These are phyloP conservation scores for Vanrija pseudolonga DNA, from an alignment of 1,284 basidiomycete species.

Conservation along the genomic window DNA sequence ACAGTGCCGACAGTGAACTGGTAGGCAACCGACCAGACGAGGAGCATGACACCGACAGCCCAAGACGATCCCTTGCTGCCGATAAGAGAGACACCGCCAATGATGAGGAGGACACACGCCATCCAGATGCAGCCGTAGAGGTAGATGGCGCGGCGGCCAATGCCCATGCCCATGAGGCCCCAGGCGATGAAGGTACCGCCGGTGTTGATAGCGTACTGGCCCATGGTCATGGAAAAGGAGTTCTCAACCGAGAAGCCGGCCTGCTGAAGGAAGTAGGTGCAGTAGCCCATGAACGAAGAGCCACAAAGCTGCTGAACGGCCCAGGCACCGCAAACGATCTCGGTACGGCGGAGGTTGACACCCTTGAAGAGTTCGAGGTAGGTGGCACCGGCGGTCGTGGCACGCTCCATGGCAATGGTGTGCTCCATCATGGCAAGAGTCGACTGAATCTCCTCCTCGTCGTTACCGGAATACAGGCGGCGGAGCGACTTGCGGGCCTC, in stretches of 20 bases:
- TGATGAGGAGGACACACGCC: slow-evolving; percentile 46
- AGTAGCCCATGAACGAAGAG: slow-evolving; percentile 11
- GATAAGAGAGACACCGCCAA: slow-evolving; percentile 45
- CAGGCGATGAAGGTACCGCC: slow-evolving; percentile 41
- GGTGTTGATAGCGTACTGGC: slow-evolving; percentile 38
- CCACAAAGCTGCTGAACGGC: not conserved
- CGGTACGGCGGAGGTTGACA: slow-evolving; percentile 18
- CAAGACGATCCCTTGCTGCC: not conserved
- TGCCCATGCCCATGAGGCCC: slow-evolving; percentile 32
- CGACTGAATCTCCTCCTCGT: slow-evolving; percentile 17
- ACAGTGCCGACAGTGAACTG: slow-evolving; percentile 18
- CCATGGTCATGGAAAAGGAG: no score
- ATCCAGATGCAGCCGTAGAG: slow-evolving; percentile 38
- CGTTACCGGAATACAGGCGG: slow-evolving; percentile 14
- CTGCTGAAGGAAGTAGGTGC: slow-evolving; percentile 28
- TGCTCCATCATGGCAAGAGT: slow-evolving; percentile 30
- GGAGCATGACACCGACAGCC: slow-evolving; percentile 1
- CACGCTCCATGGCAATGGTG: slow-evolving; percentile 27
- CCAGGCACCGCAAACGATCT: slow-evolving; percentile 5
- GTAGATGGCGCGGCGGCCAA: slow-evolving; percentile 45
- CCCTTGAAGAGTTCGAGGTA: slow-evolving; percentile 26
- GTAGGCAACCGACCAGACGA: slow-evolving; percentile 22
- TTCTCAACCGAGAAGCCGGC: slow-evolving; percentile 8
- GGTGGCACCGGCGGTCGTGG: slow-evolving; percentile 6
- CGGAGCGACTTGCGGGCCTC: slow-evolving; percentile 27